Percentiles rank a stretch among this genome's conserved stretches.
These are phyloP conservation scores for Botrytis fabae DNA, from an alignment of 2,329 filamentous ascomycete genomes.

Conservation along the genomic window DNA sequence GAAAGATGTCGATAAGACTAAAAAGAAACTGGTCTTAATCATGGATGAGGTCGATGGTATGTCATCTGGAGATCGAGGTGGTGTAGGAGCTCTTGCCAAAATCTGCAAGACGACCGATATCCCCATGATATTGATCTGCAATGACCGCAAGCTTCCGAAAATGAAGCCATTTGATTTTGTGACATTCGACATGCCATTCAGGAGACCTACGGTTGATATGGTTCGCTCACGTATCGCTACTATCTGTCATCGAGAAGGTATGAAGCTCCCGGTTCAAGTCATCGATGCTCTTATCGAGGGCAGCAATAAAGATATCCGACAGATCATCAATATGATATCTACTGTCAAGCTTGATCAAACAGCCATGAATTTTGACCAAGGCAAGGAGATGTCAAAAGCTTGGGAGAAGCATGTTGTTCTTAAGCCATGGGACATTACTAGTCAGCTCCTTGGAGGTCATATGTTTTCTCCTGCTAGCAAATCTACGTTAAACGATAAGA, in stretches of 20 bases:
- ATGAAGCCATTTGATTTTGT: conserved; percentile 97
- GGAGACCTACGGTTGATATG: conserved; percentile 85
- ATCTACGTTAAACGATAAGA: conserved; percentile 91
- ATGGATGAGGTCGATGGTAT: conserved; percentile 99
- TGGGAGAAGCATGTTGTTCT: conserved; percentile 98
- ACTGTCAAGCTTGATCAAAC: conserved; percentile 86
- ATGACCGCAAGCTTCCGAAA: conserved; percentile 87
- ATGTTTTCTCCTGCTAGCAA: conserved; percentile 84
- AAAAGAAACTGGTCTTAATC: conserved; percentile 92
- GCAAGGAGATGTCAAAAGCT: conserved; percentile 92
- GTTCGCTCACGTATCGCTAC: conserved; percentile 92
- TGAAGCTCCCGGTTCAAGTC: conserved; percentile 80
- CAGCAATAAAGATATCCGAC: conserved; percentile 91
- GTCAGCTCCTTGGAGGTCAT: conserved; percentile 85
- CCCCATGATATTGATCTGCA: conserved; percentile 96
- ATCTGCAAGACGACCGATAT: conserved; percentile 95
- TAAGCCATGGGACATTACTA: conserved; percentile 97
- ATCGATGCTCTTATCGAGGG: conserved; percentile 95
- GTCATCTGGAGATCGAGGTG: conserved; percentile 94
- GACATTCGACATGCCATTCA: conserved; percentile 82
- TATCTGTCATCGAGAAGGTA: conserved; percentile 85
- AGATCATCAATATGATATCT: conserved; percentile 98
- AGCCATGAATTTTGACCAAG: conserved; percentile 78
- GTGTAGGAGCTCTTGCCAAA: conserved; percentile 89
- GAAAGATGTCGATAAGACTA: conserved; percentile 73